phyloP scores from a whole-genome alignment of 2,329 filamentous ascomycete genomes.

The Paraphaeosphaeria minitans region DNA sequence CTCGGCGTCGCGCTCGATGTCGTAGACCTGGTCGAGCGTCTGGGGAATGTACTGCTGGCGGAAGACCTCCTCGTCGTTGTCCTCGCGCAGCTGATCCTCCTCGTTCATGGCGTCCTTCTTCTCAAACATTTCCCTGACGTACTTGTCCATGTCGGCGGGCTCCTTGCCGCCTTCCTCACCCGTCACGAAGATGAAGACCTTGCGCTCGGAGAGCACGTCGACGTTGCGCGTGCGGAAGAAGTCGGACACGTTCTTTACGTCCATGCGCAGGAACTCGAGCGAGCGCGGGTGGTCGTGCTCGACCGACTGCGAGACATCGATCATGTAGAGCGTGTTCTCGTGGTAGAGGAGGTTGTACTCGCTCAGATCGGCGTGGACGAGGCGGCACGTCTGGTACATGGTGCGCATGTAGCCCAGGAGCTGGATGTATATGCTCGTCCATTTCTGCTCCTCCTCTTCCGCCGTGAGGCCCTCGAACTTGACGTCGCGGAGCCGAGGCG shows the following conservation, averaged over 20 bases:
- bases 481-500: conserved; percentile 88
- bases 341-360: conserved; percentile 98
- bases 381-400: conserved; percentile 87
- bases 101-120: conserved; percentile 56
- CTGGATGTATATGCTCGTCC: conserved; percentile 80
- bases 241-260: conserved; percentile 94
- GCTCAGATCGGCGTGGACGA: conserved; percentile 95
- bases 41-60: conserved; percentile 96
- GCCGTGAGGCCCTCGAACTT: conserved; percentile 68
- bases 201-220: conserved; percentile 76
- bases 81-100: conserved; percentile 61
- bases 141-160: conserved; percentile 63
- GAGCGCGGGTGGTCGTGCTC: conserved; percentile 95
- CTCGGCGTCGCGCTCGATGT: conserved; percentile 88
- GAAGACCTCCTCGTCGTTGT: conserved; percentile 90
- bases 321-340: conserved; percentile 81
- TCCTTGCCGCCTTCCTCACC: conserved; percentile 64
- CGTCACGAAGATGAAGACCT: conserved; percentile 85
- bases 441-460: conserved; percentile 65
- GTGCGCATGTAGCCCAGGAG: conserved; percentile 86
- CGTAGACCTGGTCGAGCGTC: conserved; percentile 93
- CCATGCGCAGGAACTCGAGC: conserved; percentile 94
- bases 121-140: conserved; percentile 71
- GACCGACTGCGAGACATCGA: conserved; percentile 96
- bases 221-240: conserved; percentile 90